phyloP scores from a whole-genome alignment of 768 basidiomycete species.

The Lactarius indigo region DNA sequence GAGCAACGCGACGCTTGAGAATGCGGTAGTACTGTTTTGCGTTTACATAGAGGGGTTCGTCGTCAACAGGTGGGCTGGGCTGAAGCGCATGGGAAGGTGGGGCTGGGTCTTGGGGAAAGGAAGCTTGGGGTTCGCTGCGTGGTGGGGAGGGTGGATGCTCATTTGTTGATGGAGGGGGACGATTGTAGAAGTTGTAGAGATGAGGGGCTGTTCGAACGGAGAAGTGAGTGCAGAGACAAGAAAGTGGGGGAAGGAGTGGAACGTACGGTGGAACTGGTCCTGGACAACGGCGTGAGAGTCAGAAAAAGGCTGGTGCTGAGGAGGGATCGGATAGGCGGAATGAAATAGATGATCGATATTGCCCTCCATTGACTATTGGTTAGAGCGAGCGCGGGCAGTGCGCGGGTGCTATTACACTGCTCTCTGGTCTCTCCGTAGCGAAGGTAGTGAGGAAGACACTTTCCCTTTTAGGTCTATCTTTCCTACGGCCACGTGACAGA shows the following conservation, averaged over 20 bases:
- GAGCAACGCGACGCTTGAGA: conserved; percentile 87
- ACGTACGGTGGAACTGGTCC: conserved; percentile 22
- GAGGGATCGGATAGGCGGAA: conserved; percentile 48
- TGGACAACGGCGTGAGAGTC: conserved; percentile 29
- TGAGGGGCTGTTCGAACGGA: conserved; percentile 19
- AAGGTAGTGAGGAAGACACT: too few species aligned
- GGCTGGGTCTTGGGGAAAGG: conserved; percentile 12
- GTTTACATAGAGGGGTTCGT: conserved; percentile 98
- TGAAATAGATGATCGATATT: conserved; percentile 62
- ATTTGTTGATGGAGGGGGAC: conserved; percentile 32
- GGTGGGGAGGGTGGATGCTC: conserved; percentile 25
- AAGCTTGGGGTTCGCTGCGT: conserved; percentile 11
- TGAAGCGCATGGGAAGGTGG: conserved; percentile 33
- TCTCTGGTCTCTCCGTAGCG: too few species aligned
- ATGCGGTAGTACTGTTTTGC: conserved; percentile 99
- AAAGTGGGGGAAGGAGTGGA: conserved; percentile 14
- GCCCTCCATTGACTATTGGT: conserved; percentile 36
- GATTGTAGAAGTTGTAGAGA: conserved; percentile 26
- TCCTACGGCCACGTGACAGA: neutral
- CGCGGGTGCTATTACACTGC: neutral
- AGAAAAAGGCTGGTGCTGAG: conserved; percentile 34
- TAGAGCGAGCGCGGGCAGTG: neutral
- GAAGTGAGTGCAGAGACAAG: conserved; percentile 21
- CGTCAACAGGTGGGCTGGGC: conserved; percentile 59
- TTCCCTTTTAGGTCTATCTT: neutral